phyloP scores from a whole-genome alignment of 805 yeast species.

The Hemisphaericaspora nanyangensis region DNA sequence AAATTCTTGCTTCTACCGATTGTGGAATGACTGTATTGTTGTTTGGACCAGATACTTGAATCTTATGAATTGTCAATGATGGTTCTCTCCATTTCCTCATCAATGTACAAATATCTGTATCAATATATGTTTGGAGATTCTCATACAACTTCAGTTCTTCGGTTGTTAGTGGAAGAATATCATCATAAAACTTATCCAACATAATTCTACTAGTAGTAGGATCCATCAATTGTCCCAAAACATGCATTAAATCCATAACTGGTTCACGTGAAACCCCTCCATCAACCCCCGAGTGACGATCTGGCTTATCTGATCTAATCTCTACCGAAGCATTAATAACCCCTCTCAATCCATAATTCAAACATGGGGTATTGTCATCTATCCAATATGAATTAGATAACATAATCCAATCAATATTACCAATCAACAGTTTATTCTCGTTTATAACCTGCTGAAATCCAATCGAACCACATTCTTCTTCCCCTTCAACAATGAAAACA shows the following conservation, averaged over 20 bases:
- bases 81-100: slow-evolving; percentile 88
- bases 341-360: slow-evolving; percentile 93
- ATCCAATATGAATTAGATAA: slow-evolving; percentile 93
- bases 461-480: slow-evolving; percentile 88
- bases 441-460: slow-evolving; percentile 74
- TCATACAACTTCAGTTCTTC: slow-evolving; percentile 61
- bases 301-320: slow-evolving; percentile 71
- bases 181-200: slow-evolving; percentile 69
- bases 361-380: slow-evolving; percentile 82
- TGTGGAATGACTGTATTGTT: slow-evolving; percentile 89
- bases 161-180: slow-evolving; percentile 54
- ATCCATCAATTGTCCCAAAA: slow-evolving; percentile 63
- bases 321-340: slow-evolving; percentile 77
- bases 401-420: slow-evolving; percentile 78
- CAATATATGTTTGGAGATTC: slow-evolving; percentile 45
- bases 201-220: slow-evolving; percentile 38
- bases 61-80: slow-evolving; percentile 78
- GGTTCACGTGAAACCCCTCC: slow-evolving; percentile 93
- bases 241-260: slow-evolving; percentile 73
- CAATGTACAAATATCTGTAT: slow-evolving; percentile 43
- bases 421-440: slow-evolving; percentile 46
- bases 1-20: slow-evolving; percentile 67
- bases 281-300: slow-evolving; percentile 93
- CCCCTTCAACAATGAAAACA: slow-evolving; percentile 86
- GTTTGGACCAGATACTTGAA: slow-evolving; percentile 85